Conservation (phyloP, 2,329 filamentous ascomycete genomes). For the Lizonia empirigonia region DNA sequence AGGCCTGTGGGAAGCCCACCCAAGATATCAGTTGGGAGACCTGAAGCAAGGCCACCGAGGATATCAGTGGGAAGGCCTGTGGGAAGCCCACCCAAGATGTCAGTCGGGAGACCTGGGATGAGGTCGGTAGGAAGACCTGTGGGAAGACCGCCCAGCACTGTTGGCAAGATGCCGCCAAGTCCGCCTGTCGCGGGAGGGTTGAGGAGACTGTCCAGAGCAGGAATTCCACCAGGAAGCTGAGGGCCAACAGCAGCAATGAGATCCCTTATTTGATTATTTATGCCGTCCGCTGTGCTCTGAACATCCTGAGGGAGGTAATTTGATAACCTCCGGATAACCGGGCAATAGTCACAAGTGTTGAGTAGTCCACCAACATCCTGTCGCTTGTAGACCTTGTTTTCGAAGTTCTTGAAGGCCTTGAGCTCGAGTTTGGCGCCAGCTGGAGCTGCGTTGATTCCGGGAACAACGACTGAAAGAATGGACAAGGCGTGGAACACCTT, state of each 20-base stretch:
- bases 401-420: constrained; percentile 11
- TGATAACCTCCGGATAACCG: constrained; percentile 15
- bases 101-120: background rate
- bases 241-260: constrained; percentile 16
- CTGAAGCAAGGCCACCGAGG: background rate
- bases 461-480: constrained; percentile 13
- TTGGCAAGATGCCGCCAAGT: background rate
- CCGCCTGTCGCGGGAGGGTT: background rate
- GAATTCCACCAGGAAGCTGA: constrained; percentile 13
- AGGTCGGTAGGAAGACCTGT: background rate
- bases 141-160: background rate
- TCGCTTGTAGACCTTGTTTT: constrained; percentile 15
- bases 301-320: constrained; percentile 13
- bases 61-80: background rate
- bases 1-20: too few relatives aligned
- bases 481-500: constrained; percentile 18
- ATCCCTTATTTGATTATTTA: constrained; percentile 18
- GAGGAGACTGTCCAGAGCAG: constrained; percentile 12
- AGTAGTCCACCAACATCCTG: constrained; percentile 9
- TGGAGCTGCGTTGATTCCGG: constrained; percentile 10
- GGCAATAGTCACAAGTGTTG: constrained; percentile 21
- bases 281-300: constrained; percentile 13
- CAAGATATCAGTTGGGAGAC: background rate
- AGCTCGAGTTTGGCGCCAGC: constrained; percentile 13
- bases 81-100: background rate